Base-by-base conservation (phyloP, 306 rosid species). In the Casuarina glauca region DNA sequence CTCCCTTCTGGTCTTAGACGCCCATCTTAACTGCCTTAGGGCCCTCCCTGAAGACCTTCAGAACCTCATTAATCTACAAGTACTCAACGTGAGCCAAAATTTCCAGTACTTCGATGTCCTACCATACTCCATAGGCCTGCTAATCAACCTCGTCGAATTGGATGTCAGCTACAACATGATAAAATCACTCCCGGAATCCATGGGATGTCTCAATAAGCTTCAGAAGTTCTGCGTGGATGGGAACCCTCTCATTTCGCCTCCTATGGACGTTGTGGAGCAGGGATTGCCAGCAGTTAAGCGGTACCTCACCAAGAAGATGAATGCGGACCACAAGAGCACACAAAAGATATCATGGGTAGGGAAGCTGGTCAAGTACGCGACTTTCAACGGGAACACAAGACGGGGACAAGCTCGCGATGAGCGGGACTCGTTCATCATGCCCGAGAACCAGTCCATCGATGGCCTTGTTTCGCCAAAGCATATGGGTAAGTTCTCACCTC, bases 151-250 rank as follows among this genome's bases (percentile, higher is more conserved):
- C 0, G 86, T 83, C 0, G 99, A 95, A 52, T 85, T 95, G 0
- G 97, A 95, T 72, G 74, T 86, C 8, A 95, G 99, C 87, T 93
- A 95, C 86, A 95, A 95, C 81, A 80, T 63, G 86, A 82, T 95
- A 66, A 75, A 77, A 4, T 9, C 87, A 46, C 67, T 95, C 2
- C 99, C 97, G 0, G 87, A 93, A 57, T 95, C 97, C 75, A 50
- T 93, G 4, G 94, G 97, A 0, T 84, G 97, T 70, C 94, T 95
- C 3, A 89, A 81, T 57, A 91, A 85, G 77, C 84, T 95, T 5
- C 86, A 84, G 32, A 92, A 87, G 80, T 83, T 95, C 0, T 67
- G 85, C 1, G 93, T 95, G 0, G 96, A 93, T 35, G 97, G 99
- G 9, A 95, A 95, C 81, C 99, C 99, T 1, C 72, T 95, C 0